Base-by-base conservation (phyloP, 352 stramenopile genomes). In the Phytopythium ostracodes region DNA sequence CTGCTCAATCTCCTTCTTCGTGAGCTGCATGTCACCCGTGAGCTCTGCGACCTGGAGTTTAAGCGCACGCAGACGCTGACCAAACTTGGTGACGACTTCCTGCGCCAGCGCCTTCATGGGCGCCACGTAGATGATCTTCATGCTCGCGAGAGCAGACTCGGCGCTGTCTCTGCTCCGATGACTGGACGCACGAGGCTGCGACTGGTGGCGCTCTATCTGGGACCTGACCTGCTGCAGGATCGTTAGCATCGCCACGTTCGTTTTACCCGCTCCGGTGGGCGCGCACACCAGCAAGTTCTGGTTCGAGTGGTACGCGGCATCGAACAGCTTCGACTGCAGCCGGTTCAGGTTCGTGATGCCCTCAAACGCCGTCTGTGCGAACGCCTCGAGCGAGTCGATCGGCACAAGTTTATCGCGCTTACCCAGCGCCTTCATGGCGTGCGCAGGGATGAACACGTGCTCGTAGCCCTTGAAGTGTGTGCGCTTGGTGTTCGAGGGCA, bases 21-120 rank as follows among this genome's bases (percentile, higher is more conserved):
- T 99, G 33, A 99, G 75, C 75, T 99, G 97, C 96, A 90, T 99
- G 75, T 99, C 98, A 40, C 97, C 97, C 20, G 97, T 99, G 44
- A 99, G 77, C 65, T 99, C 96, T 8, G 84, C 80, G 0, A 99
- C 96, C 61, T 76, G 68, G 7, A 94, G 59, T 62, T 84, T 77
- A 4, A 95, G 63, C 10, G 66, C 75, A 7, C 73, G 59, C 25
- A 95, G 68, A 24, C 97, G 89, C 59, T 98, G 84, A 2, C 75
- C 81, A 73, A 99, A 99, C 69, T 99, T 99, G 55, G 94, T 96
- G 15, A 99, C 97, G 8, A 99, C 96, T 79, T 99, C 98, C 72
- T 99, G 97, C 14, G 97, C 97, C 44, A 99, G 79, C 11, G 97
- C 98, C 65, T 98, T 98, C 94, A 99, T 98, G 2, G 96, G 96